A percentile compares a stretch with the other conserved stretches of the same genome.
These are phyloP conservation scores for Termitomyces sp. DNA, from an alignment of 768 basidiomycete genomes.

Conservation along the genomic window DNA sequence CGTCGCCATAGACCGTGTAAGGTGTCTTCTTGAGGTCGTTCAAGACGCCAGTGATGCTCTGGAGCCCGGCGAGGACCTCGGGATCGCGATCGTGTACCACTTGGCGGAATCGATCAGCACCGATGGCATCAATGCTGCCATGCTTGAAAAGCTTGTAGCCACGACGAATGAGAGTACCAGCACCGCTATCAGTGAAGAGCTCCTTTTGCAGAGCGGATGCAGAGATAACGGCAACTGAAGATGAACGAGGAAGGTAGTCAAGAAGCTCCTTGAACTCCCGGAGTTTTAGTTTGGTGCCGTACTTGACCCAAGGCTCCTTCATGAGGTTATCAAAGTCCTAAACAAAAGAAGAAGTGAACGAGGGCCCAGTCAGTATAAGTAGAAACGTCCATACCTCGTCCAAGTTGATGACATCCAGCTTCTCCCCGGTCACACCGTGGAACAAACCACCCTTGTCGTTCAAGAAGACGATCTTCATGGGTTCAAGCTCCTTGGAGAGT, in stretches of 20 bases:
- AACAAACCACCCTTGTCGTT: conserved; percentile 98
- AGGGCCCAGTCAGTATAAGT: background rate
- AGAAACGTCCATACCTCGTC: conserved; percentile 66
- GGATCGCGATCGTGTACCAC: conserved; percentile 95
- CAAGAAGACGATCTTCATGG: conserved; percentile 96
- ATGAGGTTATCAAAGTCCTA: conserved; percentile 95
- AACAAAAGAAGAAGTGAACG: background rate
- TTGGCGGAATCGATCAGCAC: conserved; percentile 91
- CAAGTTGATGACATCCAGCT: conserved; percentile 92
- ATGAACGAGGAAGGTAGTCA: conserved; percentile 95
- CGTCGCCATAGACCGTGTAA: conserved; percentile 97
- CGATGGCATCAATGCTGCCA: conserved; percentile 73
- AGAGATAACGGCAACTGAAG: conserved; percentile 97
- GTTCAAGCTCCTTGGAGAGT: conserved; percentile 95
- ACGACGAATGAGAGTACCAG: conserved; percentile 95
- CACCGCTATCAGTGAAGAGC: conserved; percentile 97
- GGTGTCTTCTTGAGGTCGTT: conserved; percentile 76
- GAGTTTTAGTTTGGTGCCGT: conserved; percentile 97
- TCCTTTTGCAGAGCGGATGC: conserved; percentile 92
- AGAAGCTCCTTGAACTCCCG: conserved; percentile 99
- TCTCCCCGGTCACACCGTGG: conserved; percentile 97
- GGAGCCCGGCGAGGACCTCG: conserved; percentile 77
- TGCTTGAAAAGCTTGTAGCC: conserved; percentile 98
- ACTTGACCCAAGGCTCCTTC: conserved; percentile 99
- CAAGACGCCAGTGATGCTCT: conserved; percentile 86